Percentiles rank a stretch among this genome's conserved stretches.
phyloP scores from a whole-genome alignment of 768 basidiomycete genomes.

The Hericium erinaceus region DNA sequence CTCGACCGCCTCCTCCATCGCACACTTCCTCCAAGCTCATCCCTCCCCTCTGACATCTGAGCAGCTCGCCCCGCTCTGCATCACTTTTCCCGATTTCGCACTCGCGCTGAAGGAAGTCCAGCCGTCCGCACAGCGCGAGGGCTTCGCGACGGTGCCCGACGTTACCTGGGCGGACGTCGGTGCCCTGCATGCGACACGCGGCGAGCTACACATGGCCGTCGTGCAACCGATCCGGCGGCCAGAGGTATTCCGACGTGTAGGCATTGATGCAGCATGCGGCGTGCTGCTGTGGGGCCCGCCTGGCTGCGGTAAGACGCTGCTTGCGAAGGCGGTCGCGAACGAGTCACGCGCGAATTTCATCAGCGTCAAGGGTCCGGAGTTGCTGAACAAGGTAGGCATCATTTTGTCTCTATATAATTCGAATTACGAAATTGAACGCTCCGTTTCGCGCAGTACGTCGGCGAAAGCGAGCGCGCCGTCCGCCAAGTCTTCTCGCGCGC shows the following conservation, averaged over 20 bases:
- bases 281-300: constrained; percentile 99
- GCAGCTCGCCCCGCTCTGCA: constrained; percentile 74
- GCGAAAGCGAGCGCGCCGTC: constrained; percentile 93
- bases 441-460: constrained; percentile 64
- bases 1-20: constrained; percentile 51
- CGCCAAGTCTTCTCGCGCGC: constrained; percentile 92
- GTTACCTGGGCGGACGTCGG: constrained; percentile 94
- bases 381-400: constrained; percentile 80
- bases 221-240: constrained; percentile 91
- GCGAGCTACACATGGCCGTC: constrained; percentile 95
- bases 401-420: not conserved
- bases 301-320: constrained; percentile 92
- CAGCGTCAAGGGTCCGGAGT: constrained; percentile 93
- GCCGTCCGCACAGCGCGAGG: constrained; percentile 95
- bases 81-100: constrained; percentile 74
- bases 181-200: constrained; percentile 75
- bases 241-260: constrained; percentile 80
- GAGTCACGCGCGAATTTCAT: constrained; percentile 96
- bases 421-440: not conserved
- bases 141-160: constrained; percentile 94
- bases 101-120: constrained; percentile 83
- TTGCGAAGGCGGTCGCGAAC: constrained; percentile 98
- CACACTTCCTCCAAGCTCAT: constrained; percentile 82
- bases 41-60: constrained; percentile 67
- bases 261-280: constrained; percentile 86